A percentile compares a stretch with the other conserved stretches of the same genome.
Evolutionary conservation across 805 yeast species (phyloP).

Genomic region (Metschnikowia continentalis): DNA sequence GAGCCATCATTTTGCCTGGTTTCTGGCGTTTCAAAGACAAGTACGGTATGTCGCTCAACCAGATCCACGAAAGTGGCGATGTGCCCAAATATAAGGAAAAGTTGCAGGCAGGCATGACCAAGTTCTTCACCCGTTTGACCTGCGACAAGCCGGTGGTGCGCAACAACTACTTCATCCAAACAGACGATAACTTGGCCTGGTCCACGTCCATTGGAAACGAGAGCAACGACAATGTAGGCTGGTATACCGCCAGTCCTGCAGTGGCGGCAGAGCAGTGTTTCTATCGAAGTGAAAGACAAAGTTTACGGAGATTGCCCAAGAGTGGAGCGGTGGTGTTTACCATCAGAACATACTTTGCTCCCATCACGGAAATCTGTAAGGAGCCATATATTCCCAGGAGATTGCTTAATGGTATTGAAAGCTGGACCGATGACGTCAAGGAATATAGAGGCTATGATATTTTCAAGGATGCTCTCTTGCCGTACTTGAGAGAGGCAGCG

Average conservation of each 20-base stretch:
- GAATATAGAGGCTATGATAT: conserved; percentile 56
- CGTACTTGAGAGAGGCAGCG: conserved; percentile 49
- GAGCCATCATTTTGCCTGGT: conserved; percentile 62
- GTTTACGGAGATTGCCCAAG: conserved; percentile 56
- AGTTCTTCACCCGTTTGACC: conserved; percentile 53
- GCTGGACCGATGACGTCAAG: conserved; percentile 59
- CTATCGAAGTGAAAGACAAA: conserved; percentile 63
- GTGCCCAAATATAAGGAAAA: conserved; percentile 63
- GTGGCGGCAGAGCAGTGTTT: conserved; percentile 42
- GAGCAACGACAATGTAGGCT: conserved; percentile 46
- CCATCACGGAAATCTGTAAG: conserved; percentile 47
- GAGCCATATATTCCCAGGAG: conserved; percentile 63
- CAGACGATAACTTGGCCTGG: conserved; percentile 62
- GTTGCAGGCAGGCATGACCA: conserved; percentile 60
- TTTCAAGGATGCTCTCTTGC: conserved; percentile 50
- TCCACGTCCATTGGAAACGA: conserved; percentile 61
- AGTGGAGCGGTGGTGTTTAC: conserved; percentile 59
- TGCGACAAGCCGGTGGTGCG: conserved; percentile 63
- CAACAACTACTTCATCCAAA: conserved; percentile 63
- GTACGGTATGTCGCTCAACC: conserved; percentile 48
- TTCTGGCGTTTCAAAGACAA: conserved; percentile 69
- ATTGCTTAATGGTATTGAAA: conserved; percentile 51
- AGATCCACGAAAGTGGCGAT: conserved; percentile 62
- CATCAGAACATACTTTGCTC: conserved; percentile 59
- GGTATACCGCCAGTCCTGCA: conserved; percentile 60